Evolutionary conservation across 371 early-diverging fungal species (phyloP).

Genomic region (Mortierella sp.): DNA sequence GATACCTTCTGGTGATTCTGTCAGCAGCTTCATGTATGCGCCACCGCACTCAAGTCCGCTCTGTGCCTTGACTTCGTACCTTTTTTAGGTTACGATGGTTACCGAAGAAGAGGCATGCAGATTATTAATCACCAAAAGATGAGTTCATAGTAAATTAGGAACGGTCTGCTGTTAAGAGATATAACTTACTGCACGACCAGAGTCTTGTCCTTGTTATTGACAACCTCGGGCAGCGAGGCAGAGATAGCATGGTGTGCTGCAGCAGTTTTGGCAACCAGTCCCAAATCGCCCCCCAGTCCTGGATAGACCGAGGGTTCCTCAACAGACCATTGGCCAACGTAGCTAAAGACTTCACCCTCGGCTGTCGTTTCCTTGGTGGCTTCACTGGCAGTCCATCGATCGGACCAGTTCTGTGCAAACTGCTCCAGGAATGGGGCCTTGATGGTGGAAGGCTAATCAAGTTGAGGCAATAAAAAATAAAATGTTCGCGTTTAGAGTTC

Average conservation of each 20-base stretch:
- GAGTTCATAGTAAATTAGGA: constrained; percentile 56
- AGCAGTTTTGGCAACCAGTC: constrained; percentile 79
- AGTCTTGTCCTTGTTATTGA: constrained; percentile 82
- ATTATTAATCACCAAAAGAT: constrained; percentile 38
- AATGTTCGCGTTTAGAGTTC: no score
- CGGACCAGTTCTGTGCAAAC: constrained; percentile 64
- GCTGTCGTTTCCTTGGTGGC: constrained; percentile 68
- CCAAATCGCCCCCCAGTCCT: constrained; percentile 72
- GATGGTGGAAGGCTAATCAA: constrained; percentile 54
- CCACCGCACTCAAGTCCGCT: constrained; percentile 96
- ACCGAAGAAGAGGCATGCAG: background rate
- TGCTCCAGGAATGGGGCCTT: constrained; percentile 80
- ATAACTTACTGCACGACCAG: constrained; percentile 83
- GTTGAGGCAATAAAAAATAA: constrained; percentile 3
- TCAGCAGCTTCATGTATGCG: constrained; percentile 92
- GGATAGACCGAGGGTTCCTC: constrained; percentile 70
- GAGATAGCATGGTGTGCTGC: constrained; percentile 86
- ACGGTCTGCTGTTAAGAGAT: constrained; percentile 46
- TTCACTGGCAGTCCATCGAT: constrained; percentile 75
- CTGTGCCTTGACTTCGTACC: constrained; percentile 93
- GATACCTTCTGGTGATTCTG: constrained; percentile 58
- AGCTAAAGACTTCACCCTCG: constrained; percentile 65
- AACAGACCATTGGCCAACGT: constrained; percentile 81
- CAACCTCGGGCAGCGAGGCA: constrained; percentile 77
- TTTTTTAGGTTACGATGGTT: background rate